Evolutionary conservation across 805 yeast genomes (phyloP), one percentile per base, ranked within the genome.

Genomic region (Lipomyces starkeyi): DNA sequence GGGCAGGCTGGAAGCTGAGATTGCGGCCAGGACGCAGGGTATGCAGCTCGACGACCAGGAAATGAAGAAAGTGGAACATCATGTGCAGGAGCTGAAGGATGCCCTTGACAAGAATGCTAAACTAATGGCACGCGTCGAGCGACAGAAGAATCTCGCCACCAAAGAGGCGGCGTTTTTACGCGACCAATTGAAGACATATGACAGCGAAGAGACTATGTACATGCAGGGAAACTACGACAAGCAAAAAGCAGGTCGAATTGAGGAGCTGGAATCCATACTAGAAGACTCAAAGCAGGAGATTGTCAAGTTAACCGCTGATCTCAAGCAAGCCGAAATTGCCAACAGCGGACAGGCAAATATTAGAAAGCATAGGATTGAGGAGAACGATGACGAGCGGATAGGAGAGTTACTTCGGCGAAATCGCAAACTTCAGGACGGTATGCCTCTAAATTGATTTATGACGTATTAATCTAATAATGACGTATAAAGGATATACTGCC

Each of bases 101-200:
- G 80, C 63, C 75, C 81, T 76, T 27, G 79, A 76, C 74, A 84
- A 73, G 64, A 86, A 79, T 73, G 83, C 73, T 76, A 80, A 72
- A 59, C 71, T 22, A 55, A 27, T 61, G 56, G 61, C 60, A 8
- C 47, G 87, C 64, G 75, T 85, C 5, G 85, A 86, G 60, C 83
- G 84, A 63, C 88, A 87, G 66, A 82, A 82, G 62, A 74, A 79
- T 2, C 78, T 89, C 56, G 84, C 88, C n/a, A 73, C 79, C 29
- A 86, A 85, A 69, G 93, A 90, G 74, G 83, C 87, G 35, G 85
- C 82, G 63, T 82, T 87, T 66, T 78, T 90, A 63, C 80, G 90
- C 67, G 81, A 81, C 54, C 88, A 87, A 76, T 75, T 89, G 61
- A 83, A 86, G 63, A 83, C 82, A 37, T 75, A 85, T 58, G 88